These are phyloP conservation scores for Jamesozyma hellenica DNA, from an alignment of 805 yeast species.

Conservation along the genomic window DNA sequence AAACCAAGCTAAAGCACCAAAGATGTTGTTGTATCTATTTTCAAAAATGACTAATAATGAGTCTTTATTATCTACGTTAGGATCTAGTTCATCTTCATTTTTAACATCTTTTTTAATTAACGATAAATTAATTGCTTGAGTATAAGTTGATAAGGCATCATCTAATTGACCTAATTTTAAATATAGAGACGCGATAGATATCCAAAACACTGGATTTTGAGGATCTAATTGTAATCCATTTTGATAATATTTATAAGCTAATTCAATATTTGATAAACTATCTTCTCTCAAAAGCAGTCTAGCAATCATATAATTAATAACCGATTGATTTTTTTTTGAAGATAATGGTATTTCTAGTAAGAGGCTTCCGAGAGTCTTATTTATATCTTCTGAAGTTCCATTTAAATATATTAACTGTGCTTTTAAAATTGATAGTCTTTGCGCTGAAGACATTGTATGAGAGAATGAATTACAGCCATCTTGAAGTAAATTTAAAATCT, in stretches of 20 bases:
- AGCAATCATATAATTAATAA: conserved; percentile 13
- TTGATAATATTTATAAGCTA: conserved; percentile 17
- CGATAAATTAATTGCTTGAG: conserved; percentile 43
- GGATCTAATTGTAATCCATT: conserved; percentile 11
- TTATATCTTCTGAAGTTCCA: conserved; percentile 1
- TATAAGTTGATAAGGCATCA: conserved; percentile 58
- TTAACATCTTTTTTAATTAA: conserved; percentile 13
- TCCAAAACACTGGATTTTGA: conserved; percentile 47
- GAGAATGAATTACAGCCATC: conserved; percentile 6
- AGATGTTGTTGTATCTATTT: conserved; percentile 10
- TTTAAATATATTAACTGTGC: conserved; percentile 7
- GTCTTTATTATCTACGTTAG: not conserved
- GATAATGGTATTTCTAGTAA: conserved; percentile 4
- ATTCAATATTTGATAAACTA: conserved; percentile 7
- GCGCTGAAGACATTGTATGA: conserved; percentile 8
- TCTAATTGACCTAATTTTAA: conserved; percentile 49
- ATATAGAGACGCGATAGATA: conserved; percentile 54
- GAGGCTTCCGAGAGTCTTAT: conserved; percentile 5
- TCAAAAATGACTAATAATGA: not conserved
- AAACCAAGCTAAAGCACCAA: conserved; percentile 23
- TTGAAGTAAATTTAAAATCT: conserved; percentile 5
- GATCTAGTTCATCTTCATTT: not conserved
- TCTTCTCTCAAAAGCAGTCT: conserved; percentile 9
- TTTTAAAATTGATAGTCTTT: conserved; percentile 8
- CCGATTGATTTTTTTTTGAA: conserved; percentile 5